Evolutionary conservation across 2,329 filamentous ascomycete genomes (phyloP).

Genomic region (Teratosphaeria viscida): DNA sequence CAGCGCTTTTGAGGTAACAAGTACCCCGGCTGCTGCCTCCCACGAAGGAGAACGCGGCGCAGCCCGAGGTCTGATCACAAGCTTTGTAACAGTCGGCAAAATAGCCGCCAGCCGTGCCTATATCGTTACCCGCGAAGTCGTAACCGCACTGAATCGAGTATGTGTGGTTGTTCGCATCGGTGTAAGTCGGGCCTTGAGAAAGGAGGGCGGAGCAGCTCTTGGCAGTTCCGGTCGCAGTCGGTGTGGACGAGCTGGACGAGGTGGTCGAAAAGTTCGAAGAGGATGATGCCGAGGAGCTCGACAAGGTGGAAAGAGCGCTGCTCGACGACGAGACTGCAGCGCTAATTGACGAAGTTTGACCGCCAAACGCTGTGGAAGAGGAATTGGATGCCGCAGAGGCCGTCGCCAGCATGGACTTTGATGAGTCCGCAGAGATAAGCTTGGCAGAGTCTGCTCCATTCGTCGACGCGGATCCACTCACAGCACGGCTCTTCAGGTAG

Average conservation of each 20-base stretch:
- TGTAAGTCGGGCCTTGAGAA: slow-evolving; percentile 3
- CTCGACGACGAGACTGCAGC: background rate
- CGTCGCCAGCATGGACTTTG: background rate
- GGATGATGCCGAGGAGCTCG: background rate
- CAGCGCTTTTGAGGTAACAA: slow-evolving; percentile 10
- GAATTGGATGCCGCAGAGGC: background rate
- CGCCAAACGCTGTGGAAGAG: background rate
- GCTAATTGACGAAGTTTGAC: background rate
- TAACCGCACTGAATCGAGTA: slow-evolving; percentile 5
- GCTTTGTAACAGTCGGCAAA: slow-evolving; percentile 4
- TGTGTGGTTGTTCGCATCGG: slow-evolving; percentile 1
- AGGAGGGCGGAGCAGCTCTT: slow-evolving; percentile 2
- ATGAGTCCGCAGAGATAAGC: background rate
- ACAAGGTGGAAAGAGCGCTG: background rate
- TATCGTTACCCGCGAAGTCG: slow-evolving; percentile 2
- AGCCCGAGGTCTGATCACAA: slow-evolving; percentile 6
- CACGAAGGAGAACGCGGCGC: slow-evolving; percentile 7
- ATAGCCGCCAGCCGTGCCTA: background rate
- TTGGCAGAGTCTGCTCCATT: background rate
- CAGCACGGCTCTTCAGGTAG: slow-evolving; percentile 2
- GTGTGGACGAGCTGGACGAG: background rate
- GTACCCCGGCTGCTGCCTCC: slow-evolving; percentile 2
- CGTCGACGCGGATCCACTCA: background rate
- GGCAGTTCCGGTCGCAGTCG: background rate
- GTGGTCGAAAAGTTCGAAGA: background rate